Evolutionary conservation across 2,329 filamentous ascomycete species (phyloP).

Genomic region (Paracorniculantispora psalliotae): DNA sequence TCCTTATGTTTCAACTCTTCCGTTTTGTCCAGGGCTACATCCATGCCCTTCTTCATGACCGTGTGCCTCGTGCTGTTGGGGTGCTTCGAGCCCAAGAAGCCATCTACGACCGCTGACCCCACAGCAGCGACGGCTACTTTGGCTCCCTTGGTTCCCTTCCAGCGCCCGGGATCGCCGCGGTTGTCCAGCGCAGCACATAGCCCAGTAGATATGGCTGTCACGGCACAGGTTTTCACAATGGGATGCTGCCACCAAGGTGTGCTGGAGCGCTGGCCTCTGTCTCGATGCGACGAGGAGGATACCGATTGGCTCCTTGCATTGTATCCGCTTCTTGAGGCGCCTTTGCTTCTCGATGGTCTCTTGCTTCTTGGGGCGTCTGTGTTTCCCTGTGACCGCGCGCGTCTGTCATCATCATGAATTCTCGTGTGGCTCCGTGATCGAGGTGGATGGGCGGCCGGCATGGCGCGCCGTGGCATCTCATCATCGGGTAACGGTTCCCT

Average conservation of each 20-base stretch:
- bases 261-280: neutral
- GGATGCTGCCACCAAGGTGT: neutral
- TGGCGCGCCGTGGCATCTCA: neutral
- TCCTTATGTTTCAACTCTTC: neutral
- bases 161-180: slow-evolving; percentile 39
- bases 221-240: neutral
- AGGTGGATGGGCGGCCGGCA: neutral
- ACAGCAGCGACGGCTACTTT: slow-evolving; percentile 44
- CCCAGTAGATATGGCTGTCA: slow-evolving; percentile 41
- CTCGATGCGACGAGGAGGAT: neutral
- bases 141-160: slow-evolving; percentile 44
- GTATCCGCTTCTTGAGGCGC: neutral
- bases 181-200: slow-evolving; percentile 43
- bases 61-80: slow-evolving; percentile 22
- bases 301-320: neutral
- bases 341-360: neutral
- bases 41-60: slow-evolving; percentile 21
- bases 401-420: neutral
- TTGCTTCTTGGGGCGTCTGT: neutral
- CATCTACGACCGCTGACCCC: slow-evolving; percentile 43
- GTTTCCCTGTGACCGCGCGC: neutral
- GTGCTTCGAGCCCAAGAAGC: slow-evolving; percentile 35
- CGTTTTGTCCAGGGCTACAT: slow-evolving; percentile 18
- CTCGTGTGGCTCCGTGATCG: neutral
- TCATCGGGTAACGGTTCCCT: neutral